Conservation (phyloP, 164 flowering plant genomes). For the Aristolochia californica region DNA sequence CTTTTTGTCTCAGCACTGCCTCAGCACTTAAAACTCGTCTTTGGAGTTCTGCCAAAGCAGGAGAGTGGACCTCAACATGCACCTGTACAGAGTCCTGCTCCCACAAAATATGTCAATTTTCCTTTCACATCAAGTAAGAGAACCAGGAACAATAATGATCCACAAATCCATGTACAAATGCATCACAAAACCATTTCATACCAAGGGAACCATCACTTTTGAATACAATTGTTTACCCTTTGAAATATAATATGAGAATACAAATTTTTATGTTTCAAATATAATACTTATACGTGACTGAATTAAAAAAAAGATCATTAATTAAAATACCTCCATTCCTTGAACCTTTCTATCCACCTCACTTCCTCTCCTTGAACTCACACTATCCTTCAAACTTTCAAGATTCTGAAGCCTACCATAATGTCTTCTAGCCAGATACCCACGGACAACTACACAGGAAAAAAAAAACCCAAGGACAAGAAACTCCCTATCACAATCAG, state of each 20-base stretch:
- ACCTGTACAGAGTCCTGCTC: conserved; percentile 18
- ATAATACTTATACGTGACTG: too few species aligned
- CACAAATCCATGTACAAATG: too few species aligned
- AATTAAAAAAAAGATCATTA: background rate
- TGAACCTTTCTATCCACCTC: conserved; percentile 30
- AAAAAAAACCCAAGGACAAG: background rate
- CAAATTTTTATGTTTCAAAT: too few species aligned
- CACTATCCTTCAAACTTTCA: conserved; percentile 12
- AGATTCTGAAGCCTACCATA: conserved; percentile 17
- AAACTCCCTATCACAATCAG: background rate
- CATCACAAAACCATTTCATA: too few species aligned
- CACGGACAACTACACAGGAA: conserved; percentile 53
- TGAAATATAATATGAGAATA: too few species aligned
- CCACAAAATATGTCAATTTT: too few species aligned
- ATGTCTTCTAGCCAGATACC: conserved; percentile 51
- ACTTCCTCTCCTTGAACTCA: conserved; percentile 13
- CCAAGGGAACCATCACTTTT: too few species aligned
- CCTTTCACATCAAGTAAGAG: too few species aligned
- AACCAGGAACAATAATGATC: too few species aligned
- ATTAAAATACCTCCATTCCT: background rate
- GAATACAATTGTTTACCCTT: too few species aligned
- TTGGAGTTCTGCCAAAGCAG: conserved; percentile 46
- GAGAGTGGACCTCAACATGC: conserved; percentile 22
- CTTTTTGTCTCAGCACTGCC: conserved; percentile 51
- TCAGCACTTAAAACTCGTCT: conserved; percentile 50